phyloP scores from a whole-genome alignment of 768 basidiomycete species.

The Amylocystis lapponica region DNA sequence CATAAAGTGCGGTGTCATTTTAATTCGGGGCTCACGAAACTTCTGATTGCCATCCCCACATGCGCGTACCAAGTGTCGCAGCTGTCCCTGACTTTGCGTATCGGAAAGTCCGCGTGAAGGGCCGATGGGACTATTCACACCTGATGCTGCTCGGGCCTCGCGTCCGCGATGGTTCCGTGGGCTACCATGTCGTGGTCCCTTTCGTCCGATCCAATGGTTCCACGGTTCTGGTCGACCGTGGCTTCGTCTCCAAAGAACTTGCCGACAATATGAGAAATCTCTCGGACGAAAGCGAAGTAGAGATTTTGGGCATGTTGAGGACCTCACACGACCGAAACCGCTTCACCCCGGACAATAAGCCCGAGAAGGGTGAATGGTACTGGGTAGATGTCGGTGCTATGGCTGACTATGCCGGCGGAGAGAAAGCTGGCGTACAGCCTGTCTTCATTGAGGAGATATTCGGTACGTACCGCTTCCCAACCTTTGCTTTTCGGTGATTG shows the following conservation, averaged over 20 bases:
- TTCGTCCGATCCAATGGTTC: conserved; percentile 73
- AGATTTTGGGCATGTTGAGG: conserved; percentile 83
- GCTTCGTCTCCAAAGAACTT: conserved; percentile 69
- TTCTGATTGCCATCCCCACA: neutral
- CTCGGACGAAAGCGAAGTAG: conserved; percentile 50
- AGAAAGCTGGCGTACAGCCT: conserved; percentile 68
- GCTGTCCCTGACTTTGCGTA: conserved; percentile 86
- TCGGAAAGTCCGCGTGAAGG: conserved; percentile 75
- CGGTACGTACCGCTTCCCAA: conserved; percentile 43
- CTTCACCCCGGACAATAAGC: conserved; percentile 89
- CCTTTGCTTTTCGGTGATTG: no score
- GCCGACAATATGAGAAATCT: conserved; percentile 31
- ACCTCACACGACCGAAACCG: conserved; percentile 64
- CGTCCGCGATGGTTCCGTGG: conserved; percentile 83
- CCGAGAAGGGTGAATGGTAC: conserved; percentile 79
- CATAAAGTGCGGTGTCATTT: conserved; percentile 66
- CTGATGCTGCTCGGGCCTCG: conserved; percentile 81
- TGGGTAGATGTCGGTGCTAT: conserved; percentile 85
- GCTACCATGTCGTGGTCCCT: conserved; percentile 86
- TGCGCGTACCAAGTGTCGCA: conserved; percentile 42
- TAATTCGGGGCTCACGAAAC: neutral
- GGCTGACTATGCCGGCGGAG: conserved; percentile 72
- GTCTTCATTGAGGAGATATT: conserved; percentile 91
- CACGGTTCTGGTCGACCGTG: conserved; percentile 88
- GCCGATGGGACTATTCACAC: conserved; percentile 73